Base-by-base conservation (phyloP, 2,329 filamentous ascomycete genomes). In the Dactylellina leptospora region DNA sequence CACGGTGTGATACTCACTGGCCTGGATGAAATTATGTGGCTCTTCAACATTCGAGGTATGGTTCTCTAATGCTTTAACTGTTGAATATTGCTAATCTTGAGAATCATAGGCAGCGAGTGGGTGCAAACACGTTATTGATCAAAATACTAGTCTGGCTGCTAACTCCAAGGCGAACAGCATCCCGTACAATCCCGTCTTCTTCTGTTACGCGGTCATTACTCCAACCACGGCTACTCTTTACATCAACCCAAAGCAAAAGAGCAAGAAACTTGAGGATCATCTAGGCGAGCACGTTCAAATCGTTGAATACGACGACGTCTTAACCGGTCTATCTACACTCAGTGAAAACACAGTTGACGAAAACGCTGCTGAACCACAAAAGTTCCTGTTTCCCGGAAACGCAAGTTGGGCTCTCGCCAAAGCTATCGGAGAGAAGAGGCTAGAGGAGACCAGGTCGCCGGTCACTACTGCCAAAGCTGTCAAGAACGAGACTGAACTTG, bases 161-260 rank as follows among this genome's bases (percentile, higher is more conserved):
- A 71, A 38, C 11, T 59, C 13, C 48, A 50, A 59, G n/a, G n/a
- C 44, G 0, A 16, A 38, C 75, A 86, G 84, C 79, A 97, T 99
- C 75, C 91, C 92, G 0, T 99, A 95, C 82, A 99, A 99, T 78
- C 95, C 95, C 0, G 95, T 99, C 53, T 97, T 99, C 83, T 97
- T 97, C 81, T 95, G 93, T 13, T 99, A 97, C 78, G 93, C 93
- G 45, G 85, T 95, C 42, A 83, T 99, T 74, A 97, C 95, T 1
- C 87, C 88, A 1, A 88, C 84, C 9, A 83, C 86, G 1, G 91
- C 89, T 22, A 92, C 88, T 0, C 84, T 99, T 3, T 99, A 97
- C 78, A 83, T 97, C 68, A 90, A 97, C 77, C 85, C 88, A 10
- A 85, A 86, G 11, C 96, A 97, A 80, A 81, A 97, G 25, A 87